Percentiles rank a stretch among this genome's conserved stretches.
These are phyloP conservation scores for Tilletia horrida DNA, from an alignment of 1,284 basidiomycete species.

Conservation along the genomic window DNA sequence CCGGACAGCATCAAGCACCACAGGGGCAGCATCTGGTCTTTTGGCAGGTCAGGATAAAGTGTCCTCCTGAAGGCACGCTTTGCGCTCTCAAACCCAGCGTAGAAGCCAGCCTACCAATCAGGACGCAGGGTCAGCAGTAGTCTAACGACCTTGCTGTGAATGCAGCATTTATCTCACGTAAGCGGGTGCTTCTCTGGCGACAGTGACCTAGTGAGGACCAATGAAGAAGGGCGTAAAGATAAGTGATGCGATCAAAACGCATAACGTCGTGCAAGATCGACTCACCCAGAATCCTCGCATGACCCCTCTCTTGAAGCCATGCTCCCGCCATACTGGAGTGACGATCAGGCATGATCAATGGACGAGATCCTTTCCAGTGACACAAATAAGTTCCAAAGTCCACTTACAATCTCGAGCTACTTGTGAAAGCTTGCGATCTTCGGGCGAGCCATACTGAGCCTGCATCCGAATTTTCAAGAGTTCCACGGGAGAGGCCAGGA, in stretches of 20 bases:
- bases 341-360: background rate
- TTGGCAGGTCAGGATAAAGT: slow-evolving; percentile 41
- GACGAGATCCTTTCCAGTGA: background rate
- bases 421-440: slow-evolving; percentile 66
- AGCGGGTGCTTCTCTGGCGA: slow-evolving; percentile 60
- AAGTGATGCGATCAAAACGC: no score
- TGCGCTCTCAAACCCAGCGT: slow-evolving; percentile 81
- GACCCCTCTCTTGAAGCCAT: slow-evolving; percentile 79
- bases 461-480: slow-evolving; percentile 91
- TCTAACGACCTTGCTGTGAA: no score
- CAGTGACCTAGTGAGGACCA: slow-evolving; percentile 14
- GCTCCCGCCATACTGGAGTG: slow-evolving; percentile 67
- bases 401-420: slow-evolving; percentile 63
- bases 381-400: background rate
- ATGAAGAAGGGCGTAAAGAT: background rate
- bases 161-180: slow-evolving; percentile 86
- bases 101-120: slow-evolving; percentile 66
- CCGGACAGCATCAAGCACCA: slow-evolving; percentile 78
- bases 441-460: slow-evolving; percentile 68
- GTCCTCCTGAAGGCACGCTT: slow-evolving; percentile 70
- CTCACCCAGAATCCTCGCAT: slow-evolving; percentile 93
- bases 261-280: slow-evolving; percentile 32
- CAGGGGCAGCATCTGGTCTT: slow-evolving; percentile 65
- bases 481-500: slow-evolving; percentile 66
- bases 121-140: background rate